These are phyloP conservation scores for Fusarium xylarioides DNA, from an alignment of 2,329 filamentous ascomycete genomes.

Conservation along the genomic window DNA sequence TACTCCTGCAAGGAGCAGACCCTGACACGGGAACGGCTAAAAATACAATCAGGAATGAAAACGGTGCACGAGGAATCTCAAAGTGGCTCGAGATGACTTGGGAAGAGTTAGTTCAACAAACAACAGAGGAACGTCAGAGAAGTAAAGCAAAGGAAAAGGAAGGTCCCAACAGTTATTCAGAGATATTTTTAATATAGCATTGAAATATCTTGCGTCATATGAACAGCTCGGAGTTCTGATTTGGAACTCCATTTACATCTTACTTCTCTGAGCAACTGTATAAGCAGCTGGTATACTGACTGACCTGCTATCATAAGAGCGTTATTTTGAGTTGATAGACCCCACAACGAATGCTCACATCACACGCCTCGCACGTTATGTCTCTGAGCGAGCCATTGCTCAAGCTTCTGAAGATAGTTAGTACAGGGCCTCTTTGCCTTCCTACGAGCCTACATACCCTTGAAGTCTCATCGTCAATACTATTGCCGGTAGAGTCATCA, in stretches of 20 bases:
- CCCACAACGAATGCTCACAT: too few relatives aligned
- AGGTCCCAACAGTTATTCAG: fast-evolving
- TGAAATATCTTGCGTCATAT: fast-evolving
- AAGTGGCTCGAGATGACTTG: not conserved
- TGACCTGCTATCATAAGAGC: too few relatives aligned
- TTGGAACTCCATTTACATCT: not conserved
- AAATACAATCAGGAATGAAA: not conserved
- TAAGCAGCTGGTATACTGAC: too few relatives aligned
- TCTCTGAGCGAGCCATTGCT: fast-evolving
- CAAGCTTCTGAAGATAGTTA: fast-evolving
- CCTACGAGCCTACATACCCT: fast-evolving
- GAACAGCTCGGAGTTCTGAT: not conserved
- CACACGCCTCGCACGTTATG: too few relatives aligned
- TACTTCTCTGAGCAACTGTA: fast-evolving
- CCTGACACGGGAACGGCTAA: not conserved
- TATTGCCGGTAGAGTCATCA: fast-evolving
- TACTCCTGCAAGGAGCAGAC: not conserved
- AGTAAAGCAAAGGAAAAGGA: fast-evolving
- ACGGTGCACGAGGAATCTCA: not conserved
- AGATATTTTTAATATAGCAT: too few relatives aligned
- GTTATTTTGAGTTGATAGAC: too few relatives aligned
- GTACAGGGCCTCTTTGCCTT: fast-evolving
- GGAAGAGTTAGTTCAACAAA: fast-evolving
- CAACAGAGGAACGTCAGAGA: fast-evolving
- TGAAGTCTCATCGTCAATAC: fast-evolving